Base-by-base conservation (phyloP, 108 stramenopile species). In the Poteriospumella lacustris region DNA sequence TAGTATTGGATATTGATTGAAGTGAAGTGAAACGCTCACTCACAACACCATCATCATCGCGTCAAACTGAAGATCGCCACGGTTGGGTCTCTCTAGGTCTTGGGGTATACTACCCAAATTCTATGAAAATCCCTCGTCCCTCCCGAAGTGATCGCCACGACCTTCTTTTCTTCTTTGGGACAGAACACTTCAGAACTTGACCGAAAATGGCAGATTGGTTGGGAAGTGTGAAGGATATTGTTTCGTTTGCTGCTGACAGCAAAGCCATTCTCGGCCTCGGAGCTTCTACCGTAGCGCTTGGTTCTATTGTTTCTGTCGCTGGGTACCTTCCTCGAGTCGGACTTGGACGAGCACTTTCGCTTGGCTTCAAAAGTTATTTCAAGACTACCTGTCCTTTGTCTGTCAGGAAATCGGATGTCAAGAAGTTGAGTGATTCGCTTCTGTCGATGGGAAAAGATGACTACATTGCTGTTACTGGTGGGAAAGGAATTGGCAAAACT, bases 161-260 rank as follows among this genome's bases (percentile, higher is more conserved):
- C 52, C 52, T 56, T 56, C 52, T 56, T 56, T 56, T 56, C 52
- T 56, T 19, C 24, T 56, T 56, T 56, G 15, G 19, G 24, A 56
- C 19, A 56, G n/a, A n/a, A n/a, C n/a, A n/a, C n/a, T n/a, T n/a
- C 60, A 33, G 60, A 33, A 24, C 60, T 64, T 31, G 28, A 64
- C 60, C 60, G 60, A 64, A 64, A 64, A 64, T 64, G 60, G 36
- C 60, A 64, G 60, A 64, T 64, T 64, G 60, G 60, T 64, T 64
- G 60, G 60, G 60, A 64, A 64, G 60, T 64, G 60, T 64, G 60
- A 64, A 64, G 60, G 60, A 64, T 64, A 24, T 12, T 64, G 60
- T 64, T 64, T 64, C 60, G 15, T 64, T 64, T 31, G 60, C 36
- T 64, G 60, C 60, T 64, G 60, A 64, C 15, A 64, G 60, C 36